Percentiles rank a stretch among this genome's conserved stretches.
phyloP scores from a whole-genome alignment of 768 basidiomycete genomes.

The Suillus weaverae region DNA sequence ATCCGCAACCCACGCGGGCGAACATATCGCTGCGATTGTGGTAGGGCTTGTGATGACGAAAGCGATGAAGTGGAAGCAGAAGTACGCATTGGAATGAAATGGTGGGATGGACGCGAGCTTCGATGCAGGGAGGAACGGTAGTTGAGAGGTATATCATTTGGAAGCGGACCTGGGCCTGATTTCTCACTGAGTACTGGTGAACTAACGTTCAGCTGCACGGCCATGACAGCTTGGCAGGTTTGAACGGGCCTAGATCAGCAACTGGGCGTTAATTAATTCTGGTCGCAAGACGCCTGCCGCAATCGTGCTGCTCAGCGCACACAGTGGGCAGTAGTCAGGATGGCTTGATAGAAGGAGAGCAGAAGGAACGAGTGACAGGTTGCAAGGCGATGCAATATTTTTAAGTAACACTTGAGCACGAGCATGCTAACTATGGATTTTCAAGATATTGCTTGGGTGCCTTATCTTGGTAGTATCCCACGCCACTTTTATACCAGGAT shows the following conservation, averaged over 20 bases:
- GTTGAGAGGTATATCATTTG: slow-evolving; percentile 23
- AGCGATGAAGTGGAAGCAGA: slow-evolving; percentile 6
- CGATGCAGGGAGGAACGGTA: slow-evolving; percentile 16
- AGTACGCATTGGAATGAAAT: slow-evolving; percentile 23
- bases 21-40: slow-evolving; percentile 34
- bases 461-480: slow-evolving; percentile 18
- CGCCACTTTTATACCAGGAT: slow-evolving; percentile 4
- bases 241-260: background rate
- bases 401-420: background rate
- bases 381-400: background rate
- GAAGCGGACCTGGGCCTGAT: slow-evolving; percentile 3
- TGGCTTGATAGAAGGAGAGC: background rate
- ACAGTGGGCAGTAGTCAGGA: background rate
- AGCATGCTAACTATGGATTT: background rate
- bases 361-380: background rate
- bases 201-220: slow-evolving; percentile 4
- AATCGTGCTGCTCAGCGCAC: slow-evolving; percentile 16
- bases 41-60: slow-evolving; percentile 11
- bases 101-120: slow-evolving; percentile 18
- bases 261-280: slow-evolving; percentile 9
- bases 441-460: background rate
- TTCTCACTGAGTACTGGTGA: slow-evolving; percentile 27
- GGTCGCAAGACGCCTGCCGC: slow-evolving; percentile 6
- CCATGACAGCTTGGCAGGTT: slow-evolving; percentile 17
- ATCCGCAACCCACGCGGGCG: slow-evolving; percentile 53